phyloP scores from a whole-genome alignment of 2,329 filamentous ascomycete species.

The Paraconiothyrium sp. region DNA sequence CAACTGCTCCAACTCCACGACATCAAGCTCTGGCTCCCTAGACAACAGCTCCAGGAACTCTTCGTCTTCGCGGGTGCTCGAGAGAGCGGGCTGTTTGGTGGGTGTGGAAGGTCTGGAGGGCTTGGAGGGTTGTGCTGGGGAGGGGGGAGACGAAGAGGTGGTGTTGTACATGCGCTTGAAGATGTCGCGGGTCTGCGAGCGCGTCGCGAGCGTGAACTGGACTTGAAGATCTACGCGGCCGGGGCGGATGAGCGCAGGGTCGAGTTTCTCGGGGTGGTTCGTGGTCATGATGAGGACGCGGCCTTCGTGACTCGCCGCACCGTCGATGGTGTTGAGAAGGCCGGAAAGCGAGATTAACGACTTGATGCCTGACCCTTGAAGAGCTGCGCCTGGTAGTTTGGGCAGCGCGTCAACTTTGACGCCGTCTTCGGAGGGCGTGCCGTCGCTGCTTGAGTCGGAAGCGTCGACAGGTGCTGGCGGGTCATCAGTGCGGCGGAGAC shows the following conservation, averaged over 20 bases:
- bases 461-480: slow-evolving; percentile 15
- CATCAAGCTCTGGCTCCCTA: slow-evolving; percentile 21
- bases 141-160: slow-evolving; percentile 7
- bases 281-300: slow-evolving; percentile 85
- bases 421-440: slow-evolving; percentile 24
- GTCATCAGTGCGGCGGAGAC: slow-evolving; percentile 51
- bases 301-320: slow-evolving; percentile 81
- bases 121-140: slow-evolving; percentile 5
- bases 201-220: slow-evolving; percentile 62
- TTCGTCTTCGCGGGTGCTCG: slow-evolving; percentile 19
- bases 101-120: neutral
- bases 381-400: slow-evolving; percentile 20
- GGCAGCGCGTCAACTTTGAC: slow-evolving; percentile 25
- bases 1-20: slow-evolving; percentile 41
- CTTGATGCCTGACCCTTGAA: slow-evolving; percentile 27
- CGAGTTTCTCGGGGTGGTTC: slow-evolving; percentile 77
- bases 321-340: slow-evolving; percentile 84
- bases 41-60: slow-evolving; percentile 23
- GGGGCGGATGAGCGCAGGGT: slow-evolving; percentile 77
- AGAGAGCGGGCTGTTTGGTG: slow-evolving; percentile 2
- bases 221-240: slow-evolving; percentile 76
- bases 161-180: slow-evolving; percentile 53
- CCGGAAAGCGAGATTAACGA: slow-evolving; percentile 77
- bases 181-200: slow-evolving; percentile 53
- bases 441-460: slow-evolving; percentile 11